These are phyloP conservation scores for Mimosa bimucronata DNA, from an alignment of 306 rosid genomes.

Conservation along the genomic window DNA sequence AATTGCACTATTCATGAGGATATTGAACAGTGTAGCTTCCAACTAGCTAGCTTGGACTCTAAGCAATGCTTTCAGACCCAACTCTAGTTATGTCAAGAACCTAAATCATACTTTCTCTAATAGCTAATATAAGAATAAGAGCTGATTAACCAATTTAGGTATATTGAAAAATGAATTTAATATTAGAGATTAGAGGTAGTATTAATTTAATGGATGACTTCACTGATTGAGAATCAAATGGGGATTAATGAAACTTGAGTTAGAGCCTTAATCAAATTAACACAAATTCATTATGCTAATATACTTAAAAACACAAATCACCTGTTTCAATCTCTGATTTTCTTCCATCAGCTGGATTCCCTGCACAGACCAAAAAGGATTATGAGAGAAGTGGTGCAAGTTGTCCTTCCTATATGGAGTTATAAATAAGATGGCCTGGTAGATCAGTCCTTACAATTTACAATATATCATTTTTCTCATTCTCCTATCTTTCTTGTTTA, in stretches of 20 bases:
- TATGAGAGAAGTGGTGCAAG: neutral
- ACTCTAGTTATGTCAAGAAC: neutral
- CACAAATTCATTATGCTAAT: no score
- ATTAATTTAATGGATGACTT: no score
- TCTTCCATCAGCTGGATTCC: neutral
- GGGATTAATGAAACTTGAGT: no score
- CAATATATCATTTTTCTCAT: neutral
- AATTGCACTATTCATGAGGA: neutral
- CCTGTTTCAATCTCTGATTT: constrained; percentile 16
- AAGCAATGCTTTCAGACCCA: neutral
- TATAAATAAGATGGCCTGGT: neutral
- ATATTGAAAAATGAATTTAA: no score
- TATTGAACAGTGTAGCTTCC: neutral
- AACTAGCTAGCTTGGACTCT: neutral
- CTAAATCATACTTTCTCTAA: neutral
- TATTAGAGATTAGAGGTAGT: no score
- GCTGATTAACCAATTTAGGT: no score
- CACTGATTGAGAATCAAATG: no score
- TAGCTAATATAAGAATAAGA: no score
- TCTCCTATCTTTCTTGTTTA: neutral
- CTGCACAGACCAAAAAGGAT: neutral
- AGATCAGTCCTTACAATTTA: neutral
- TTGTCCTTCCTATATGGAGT: neutral
- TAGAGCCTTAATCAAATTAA: no score
- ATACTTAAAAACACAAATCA: no score